A percentile compares a stretch with the other conserved stretches of the same genome.
phyloP scores from a whole-genome alignment of 2,329 filamentous ascomycete species.

The Colletotrichum scovillei region DNA sequence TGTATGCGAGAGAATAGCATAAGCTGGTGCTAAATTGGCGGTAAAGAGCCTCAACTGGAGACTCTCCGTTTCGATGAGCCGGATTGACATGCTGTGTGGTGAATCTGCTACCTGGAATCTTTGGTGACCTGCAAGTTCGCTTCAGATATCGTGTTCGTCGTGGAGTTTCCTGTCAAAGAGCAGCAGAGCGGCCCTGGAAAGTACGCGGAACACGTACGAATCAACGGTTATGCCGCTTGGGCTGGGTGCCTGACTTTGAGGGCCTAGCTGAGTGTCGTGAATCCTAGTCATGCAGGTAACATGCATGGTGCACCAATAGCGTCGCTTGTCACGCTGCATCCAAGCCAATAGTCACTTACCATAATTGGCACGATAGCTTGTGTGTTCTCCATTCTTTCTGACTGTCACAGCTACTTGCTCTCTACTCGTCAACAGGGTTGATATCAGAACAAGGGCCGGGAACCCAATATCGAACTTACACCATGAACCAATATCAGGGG shows the following conservation, averaged over 20 bases:
- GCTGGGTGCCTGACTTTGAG: no score
- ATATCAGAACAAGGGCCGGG: no score
- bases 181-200: background rate
- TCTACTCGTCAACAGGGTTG: no score
- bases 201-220: background rate
- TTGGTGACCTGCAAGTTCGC: background rate
- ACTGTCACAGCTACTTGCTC: no score
- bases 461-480: background rate
- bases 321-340: background rate
- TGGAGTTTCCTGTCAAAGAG: background rate
- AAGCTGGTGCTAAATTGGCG: conserved; percentile 35
- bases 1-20: conserved; percentile 44
- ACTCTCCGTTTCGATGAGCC: conserved; percentile 35
- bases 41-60: conserved; percentile 26
- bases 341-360: background rate
- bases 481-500: background rate
- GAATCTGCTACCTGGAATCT: background rate
- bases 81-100: conserved; percentile 25
- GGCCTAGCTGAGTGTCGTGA: background rate
- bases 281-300: background rate
- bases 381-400: no score
- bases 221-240: no score
- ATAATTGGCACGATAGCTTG: background rate
- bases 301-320: background rate
- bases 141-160: background rate